These are phyloP conservation scores for Lentinus polychrous DNA, from an alignment of 1,284 basidiomycete genomes.

Conservation along the genomic window DNA sequence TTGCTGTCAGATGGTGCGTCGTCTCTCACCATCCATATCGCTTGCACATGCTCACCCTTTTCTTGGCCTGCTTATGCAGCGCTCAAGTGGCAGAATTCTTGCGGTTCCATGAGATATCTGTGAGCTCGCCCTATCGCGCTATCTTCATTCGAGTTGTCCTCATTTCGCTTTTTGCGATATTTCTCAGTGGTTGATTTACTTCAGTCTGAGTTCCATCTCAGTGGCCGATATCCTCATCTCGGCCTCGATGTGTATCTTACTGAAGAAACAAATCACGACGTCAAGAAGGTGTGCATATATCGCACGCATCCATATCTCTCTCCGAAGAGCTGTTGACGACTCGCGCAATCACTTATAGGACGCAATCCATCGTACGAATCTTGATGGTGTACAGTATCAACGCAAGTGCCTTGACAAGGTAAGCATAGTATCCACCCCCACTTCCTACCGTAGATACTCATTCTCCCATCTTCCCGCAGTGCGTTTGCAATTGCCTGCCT, in stretches of 20 bases:
- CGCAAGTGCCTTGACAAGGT: constrained; percentile 16
- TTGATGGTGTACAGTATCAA: constrained; percentile 19
- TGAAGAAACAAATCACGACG: constrained; percentile 8
- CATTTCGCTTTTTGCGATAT: neutral
- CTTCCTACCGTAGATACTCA: neutral
- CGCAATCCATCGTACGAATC: constrained; percentile 12
- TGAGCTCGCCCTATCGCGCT: constrained; percentile 4
- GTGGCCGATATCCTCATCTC: constrained; percentile 12
- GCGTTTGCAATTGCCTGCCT: constrained; percentile 27
- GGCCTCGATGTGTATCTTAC: constrained; percentile 9
- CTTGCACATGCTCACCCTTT: neutral
- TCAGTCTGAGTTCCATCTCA: constrained; percentile 10
- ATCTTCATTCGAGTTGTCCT: neutral
- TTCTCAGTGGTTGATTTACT: constrained; percentile 13
- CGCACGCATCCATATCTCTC: neutral
- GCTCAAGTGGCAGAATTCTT: constrained; percentile 8
- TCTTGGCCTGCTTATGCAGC: neutral
- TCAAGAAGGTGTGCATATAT: constrained; percentile 9
- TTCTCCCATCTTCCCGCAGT: constrained; percentile 4
- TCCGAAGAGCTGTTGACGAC: neutral
- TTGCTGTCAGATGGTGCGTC: constrained; percentile 7
- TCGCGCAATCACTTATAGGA: constrained; percentile 9
- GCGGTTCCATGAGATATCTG: constrained; percentile 11
- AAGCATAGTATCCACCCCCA: neutral
- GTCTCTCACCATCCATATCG: neutral